phyloP scores from a whole-genome alignment of 495 filamentous ascomycete species.

The Penicillium turbatum region DNA sequence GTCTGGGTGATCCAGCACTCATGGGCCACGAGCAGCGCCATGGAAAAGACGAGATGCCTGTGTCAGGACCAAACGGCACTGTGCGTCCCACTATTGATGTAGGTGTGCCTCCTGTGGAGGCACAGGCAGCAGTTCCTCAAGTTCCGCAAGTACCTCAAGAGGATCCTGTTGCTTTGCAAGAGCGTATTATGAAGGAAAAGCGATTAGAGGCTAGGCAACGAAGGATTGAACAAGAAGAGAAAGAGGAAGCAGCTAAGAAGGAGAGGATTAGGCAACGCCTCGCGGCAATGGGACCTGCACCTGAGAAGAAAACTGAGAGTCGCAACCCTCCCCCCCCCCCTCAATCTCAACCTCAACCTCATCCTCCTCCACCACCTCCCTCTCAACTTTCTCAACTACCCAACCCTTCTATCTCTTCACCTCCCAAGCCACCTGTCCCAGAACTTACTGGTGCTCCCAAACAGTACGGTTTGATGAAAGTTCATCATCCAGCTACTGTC shows the following conservation, averaged over 20 bases:
- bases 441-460: conserved; percentile 50
- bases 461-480: conserved; percentile 58
- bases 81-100: conserved; percentile 47
- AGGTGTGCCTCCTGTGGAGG: conserved; percentile 39
- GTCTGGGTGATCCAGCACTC: conserved; percentile 32
- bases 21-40: conserved; percentile 24
- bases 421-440: conserved; percentile 50
- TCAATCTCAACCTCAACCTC: conserved; percentile 3
- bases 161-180: conserved; percentile 64
- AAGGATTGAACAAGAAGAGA: conserved; percentile 73
- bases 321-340: conserved; percentile 26
- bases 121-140: conserved; percentile 18
- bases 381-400: conserved; percentile 12
- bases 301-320: conserved; percentile 44
- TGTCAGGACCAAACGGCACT: conserved; percentile 38
- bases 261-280: conserved; percentile 83
- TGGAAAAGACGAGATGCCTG: conserved; percentile 26
- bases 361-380: conserved; percentile 1
- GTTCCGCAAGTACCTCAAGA: conserved; percentile 42
- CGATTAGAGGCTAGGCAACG: conserved; percentile 73
- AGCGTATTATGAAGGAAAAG: conserved; percentile 80
- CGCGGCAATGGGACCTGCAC: conserved; percentile 66
- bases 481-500: conserved; percentile 49
- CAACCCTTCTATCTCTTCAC: conserved; percentile 34
- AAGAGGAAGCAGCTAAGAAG: conserved; percentile 70